These are phyloP conservation scores for Warburgia ugandensis DNA, from an alignment of 164 flowering plant genomes.

Conservation along the genomic window DNA sequence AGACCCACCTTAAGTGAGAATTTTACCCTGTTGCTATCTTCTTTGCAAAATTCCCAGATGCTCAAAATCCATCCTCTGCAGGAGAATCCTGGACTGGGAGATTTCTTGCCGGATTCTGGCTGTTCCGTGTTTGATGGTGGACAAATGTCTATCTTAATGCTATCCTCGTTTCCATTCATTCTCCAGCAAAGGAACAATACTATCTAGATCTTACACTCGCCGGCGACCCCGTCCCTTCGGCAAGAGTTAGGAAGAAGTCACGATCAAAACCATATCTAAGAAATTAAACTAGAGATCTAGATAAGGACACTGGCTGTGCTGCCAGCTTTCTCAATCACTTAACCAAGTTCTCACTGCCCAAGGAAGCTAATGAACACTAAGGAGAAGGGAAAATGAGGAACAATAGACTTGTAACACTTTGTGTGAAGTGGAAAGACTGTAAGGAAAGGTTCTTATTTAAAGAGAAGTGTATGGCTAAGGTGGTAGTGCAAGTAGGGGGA, in stretches of 20 bases:
- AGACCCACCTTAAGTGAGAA: constrained; percentile 74
- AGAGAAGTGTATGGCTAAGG: constrained; percentile 14
- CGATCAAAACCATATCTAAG: background rate
- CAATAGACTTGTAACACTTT: background rate
- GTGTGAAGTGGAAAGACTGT: background rate
- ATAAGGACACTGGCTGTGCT: no score
- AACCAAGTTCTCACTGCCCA: no score
- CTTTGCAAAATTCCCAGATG: constrained; percentile 54
- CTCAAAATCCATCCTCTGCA: constrained; percentile 27
- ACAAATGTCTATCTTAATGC: constrained; percentile 15
- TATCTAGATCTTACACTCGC: background rate
- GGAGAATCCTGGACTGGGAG: constrained; percentile 11
- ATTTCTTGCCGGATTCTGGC: constrained; percentile 12
- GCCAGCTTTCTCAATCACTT: background rate
- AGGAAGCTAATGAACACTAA: background rate
- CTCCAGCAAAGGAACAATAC: constrained; percentile 16
- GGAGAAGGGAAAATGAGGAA: background rate
- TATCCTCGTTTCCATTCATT: constrained; percentile 64
- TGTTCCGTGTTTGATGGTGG: background rate
- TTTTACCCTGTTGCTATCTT: constrained; percentile 55
- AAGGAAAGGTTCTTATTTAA: constrained; percentile 19
- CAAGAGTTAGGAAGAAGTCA: background rate
- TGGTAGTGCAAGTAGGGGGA: constrained; percentile 36
- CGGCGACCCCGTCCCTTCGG: background rate
- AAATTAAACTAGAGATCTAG: no score